Evolutionary conservation across 106 monocot genomes (phyloP).

Genomic region (Xerophyta viscosa): DNA sequence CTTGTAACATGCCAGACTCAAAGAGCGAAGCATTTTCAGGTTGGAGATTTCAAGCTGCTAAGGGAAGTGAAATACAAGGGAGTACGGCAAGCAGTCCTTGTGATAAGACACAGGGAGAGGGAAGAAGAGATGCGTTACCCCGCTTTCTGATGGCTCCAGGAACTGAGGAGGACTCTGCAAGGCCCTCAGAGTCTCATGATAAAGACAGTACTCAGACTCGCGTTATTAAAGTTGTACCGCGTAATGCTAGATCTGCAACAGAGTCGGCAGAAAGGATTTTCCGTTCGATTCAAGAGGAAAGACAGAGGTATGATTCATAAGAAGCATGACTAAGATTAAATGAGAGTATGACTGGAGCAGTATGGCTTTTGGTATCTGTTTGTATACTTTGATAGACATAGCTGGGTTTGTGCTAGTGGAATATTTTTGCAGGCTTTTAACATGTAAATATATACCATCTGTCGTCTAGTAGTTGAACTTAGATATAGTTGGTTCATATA

Average conservation of each 20-base stretch:
- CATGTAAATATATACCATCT: too few relatives aligned
- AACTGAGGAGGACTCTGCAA: slow-evolving; percentile 2
- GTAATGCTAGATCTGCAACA: slow-evolving; percentile 57
- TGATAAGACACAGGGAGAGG: slow-evolving; percentile 22
- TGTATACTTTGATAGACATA: too few relatives aligned
- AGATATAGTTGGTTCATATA: too few relatives aligned
- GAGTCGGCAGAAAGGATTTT: slow-evolving; percentile 87
- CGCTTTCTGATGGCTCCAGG: slow-evolving; percentile 21
- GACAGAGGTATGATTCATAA: slow-evolving; percentile 28
- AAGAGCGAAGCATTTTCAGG: slow-evolving; percentile 37
- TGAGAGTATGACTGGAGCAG: too few relatives aligned
- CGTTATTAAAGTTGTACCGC: slow-evolving; percentile 85
- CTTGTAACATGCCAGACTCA: slow-evolving; percentile 39
- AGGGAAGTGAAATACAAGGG: slow-evolving; percentile 50
- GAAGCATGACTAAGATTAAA: neutral
- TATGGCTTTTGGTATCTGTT: too few relatives aligned
- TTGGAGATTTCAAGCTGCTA: slow-evolving; percentile 25
- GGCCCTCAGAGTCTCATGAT: slow-evolving; percentile 8
- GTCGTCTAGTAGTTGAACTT: too few relatives aligned
- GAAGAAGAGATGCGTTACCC: slow-evolving; percentile 19
- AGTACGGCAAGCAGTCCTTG: slow-evolving; percentile 63
- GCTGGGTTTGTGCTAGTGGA: too few relatives aligned
- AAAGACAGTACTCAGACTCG: slow-evolving; percentile 16
- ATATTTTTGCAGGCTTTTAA: too few relatives aligned
- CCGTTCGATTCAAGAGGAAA: slow-evolving; percentile 77